A percentile compares a stretch with the other conserved stretches of the same genome.
Evolutionary conservation across 768 basidiomycete genomes (phyloP).

Genomic region (Suillus luteus): DNA sequence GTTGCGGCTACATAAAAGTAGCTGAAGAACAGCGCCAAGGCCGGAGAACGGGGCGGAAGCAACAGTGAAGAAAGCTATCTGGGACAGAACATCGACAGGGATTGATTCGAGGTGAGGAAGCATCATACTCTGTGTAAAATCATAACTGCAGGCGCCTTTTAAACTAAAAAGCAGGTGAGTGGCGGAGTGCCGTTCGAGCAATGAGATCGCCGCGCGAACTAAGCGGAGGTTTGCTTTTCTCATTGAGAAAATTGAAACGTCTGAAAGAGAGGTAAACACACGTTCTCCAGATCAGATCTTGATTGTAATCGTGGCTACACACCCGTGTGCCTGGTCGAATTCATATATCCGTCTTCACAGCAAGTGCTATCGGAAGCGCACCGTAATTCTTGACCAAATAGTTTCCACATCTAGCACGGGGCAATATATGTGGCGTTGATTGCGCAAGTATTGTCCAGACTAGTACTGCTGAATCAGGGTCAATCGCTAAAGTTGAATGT

Average conservation of each 20-base stretch:
- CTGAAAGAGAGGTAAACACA: conserved; percentile 34
- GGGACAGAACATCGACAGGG: conserved; percentile 58
- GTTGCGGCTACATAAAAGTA: conserved; percentile 48
- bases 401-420: conserved; percentile 15
- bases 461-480: conserved; percentile 4
- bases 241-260: conserved; percentile 40
- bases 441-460: conserved; percentile 12
- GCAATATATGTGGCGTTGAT: conserved; percentile 8
- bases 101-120: conserved; percentile 47
- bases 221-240: conserved; percentile 36
- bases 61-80: conserved; percentile 52
- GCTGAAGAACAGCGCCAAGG: conserved; percentile 42
- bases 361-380: conserved; percentile 27
- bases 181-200: conserved; percentile 37
- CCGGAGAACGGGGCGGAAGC: conserved; percentile 40
- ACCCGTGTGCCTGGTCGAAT: conserved; percentile 35
- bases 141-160: conserved; percentile 28
- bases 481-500: neutral
- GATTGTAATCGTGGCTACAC: conserved; percentile 33
- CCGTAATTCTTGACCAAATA: conserved; percentile 10
- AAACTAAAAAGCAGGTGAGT: conserved; percentile 18
- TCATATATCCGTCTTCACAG: conserved; percentile 39
- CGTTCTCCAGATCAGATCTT: conserved; percentile 34
- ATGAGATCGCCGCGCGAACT: conserved; percentile 34
- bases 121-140: conserved; percentile 38